phyloP scores from a whole-genome alignment of 768 basidiomycete genomes.

The Artomyces pyxidatus region DNA sequence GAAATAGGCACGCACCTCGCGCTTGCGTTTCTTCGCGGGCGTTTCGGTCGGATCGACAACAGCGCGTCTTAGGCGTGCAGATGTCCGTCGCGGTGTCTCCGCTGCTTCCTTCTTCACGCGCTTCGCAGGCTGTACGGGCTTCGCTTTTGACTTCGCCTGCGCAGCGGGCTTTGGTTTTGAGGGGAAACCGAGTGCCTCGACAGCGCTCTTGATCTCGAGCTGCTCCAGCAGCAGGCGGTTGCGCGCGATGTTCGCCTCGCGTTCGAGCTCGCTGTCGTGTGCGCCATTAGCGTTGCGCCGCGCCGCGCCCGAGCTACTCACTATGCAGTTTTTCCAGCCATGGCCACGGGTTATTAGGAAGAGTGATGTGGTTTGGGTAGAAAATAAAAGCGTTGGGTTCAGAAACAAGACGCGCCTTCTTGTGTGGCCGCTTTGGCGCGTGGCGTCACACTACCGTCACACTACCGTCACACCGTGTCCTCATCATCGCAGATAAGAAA shows the following conservation, averaged over 20 bases:
- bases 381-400: neutral
- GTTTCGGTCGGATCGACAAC: constrained; percentile 53
- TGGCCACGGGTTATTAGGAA: neutral
- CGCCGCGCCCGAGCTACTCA: too few species aligned
- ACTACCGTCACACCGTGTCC: neutral
- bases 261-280: constrained; percentile 54
- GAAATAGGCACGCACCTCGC: constrained; percentile 40
- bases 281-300: too few species aligned
- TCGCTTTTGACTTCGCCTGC: constrained; percentile 36
- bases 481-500: neutral
- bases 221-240: constrained; percentile 70
- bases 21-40: constrained; percentile 51
- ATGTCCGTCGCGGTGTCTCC: constrained; percentile 52
- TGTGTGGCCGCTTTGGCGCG: neutral
- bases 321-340: constrained; percentile 16
- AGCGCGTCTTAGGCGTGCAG: constrained; percentile 47
- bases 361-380: neutral
- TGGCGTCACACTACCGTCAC: constrained; percentile 1
- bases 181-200: constrained; percentile 37
- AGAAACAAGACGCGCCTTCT: neutral
- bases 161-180: constrained; percentile 22
- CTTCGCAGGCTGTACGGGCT: constrained; percentile 55
- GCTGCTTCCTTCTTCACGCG: constrained; percentile 37
- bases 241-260: constrained; percentile 74
- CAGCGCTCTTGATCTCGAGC: constrained; percentile 56